Evolutionary conservation across 2,329 filamentous ascomycete genomes (phyloP).

Genomic region (Colletotrichum tropicale): DNA sequence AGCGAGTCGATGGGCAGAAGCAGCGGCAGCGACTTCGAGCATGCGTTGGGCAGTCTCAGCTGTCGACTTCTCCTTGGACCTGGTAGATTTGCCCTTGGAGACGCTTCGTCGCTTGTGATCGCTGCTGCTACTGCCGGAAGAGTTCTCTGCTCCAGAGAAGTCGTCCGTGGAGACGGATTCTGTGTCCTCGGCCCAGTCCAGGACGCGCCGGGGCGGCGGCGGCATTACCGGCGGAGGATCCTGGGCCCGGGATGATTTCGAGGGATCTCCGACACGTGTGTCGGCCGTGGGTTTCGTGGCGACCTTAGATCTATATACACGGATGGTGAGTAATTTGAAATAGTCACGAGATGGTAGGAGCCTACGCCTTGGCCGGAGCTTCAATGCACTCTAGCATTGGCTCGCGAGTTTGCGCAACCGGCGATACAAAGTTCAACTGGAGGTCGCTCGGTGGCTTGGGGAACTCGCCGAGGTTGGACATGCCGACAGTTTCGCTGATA

Average conservation of each 20-base stretch:
- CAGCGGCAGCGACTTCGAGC: background rate
- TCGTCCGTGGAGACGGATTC: conserved; percentile 12
- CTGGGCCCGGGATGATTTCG: background rate
- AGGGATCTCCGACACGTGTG: background rate
- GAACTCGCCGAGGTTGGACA: conserved; percentile 41
- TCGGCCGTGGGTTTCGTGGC: background rate
- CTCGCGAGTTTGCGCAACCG: background rate
- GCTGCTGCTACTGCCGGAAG: background rate
- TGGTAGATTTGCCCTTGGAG: background rate
- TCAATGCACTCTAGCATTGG: background rate
- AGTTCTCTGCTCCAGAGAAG: conserved; percentile 3
- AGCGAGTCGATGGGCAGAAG: background rate
- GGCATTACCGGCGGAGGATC: background rate
- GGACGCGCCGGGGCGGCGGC: background rate
- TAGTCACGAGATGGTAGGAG: background rate
- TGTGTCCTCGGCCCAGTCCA: conserved; percentile 19
- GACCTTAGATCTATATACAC: background rate
- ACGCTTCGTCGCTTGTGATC: background rate
- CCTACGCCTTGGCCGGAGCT: background rate
- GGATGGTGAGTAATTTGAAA: background rate
- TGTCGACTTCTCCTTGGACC: background rate
- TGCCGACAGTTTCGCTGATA: conserved; percentile 38
- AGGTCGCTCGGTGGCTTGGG: conserved; percentile 20
- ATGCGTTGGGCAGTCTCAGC: background rate
- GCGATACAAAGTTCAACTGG: background rate